phyloP scores from a whole-genome alignment of 73 alveolate species.

The Paraurostyla sp. region DNA sequence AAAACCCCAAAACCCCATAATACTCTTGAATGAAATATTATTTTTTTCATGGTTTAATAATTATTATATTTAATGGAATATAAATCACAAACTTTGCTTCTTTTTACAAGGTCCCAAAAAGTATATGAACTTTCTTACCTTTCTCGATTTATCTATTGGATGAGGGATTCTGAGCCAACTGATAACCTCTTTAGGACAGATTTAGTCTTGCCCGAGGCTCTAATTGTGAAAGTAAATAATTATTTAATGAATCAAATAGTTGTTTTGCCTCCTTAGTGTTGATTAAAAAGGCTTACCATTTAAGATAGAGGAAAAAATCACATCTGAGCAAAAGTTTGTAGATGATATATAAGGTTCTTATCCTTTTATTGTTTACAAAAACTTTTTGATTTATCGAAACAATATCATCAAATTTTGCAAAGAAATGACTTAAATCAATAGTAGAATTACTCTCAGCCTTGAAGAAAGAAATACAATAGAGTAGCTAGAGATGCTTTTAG shows the following conservation, averaged over 20 bases:
- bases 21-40: too few species aligned
- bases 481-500: conserved; percentile 3
- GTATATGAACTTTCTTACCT: conserved; percentile 13
- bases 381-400: conserved; percentile 5
- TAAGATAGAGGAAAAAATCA: not conserved
- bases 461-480: conserved; percentile 29
- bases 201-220: conserved; percentile 38
- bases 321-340: not conserved
- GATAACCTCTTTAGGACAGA: not conserved
- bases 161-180: not conserved
- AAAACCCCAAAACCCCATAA: not conserved
- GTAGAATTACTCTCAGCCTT: not conserved
- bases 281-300: not conserved
- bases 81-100: not conserved
- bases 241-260: not conserved
- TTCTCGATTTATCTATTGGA: not conserved
- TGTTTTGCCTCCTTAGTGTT: not conserved
- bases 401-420: conserved; percentile 15
- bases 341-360: conserved; percentile 40
- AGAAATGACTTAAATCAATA: conserved; percentile 33
- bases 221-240: not conserved
- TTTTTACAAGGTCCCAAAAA: conserved; percentile 11
- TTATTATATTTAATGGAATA: not conserved
- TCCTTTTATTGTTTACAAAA: conserved; percentile 24
- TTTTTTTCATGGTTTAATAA: too few species aligned